Percentiles rank a stretch among this genome's conserved stretches.
Conservation (phyloP, 495 filamentous ascomycete species). For the Sordaria brevicollis region DNA sequence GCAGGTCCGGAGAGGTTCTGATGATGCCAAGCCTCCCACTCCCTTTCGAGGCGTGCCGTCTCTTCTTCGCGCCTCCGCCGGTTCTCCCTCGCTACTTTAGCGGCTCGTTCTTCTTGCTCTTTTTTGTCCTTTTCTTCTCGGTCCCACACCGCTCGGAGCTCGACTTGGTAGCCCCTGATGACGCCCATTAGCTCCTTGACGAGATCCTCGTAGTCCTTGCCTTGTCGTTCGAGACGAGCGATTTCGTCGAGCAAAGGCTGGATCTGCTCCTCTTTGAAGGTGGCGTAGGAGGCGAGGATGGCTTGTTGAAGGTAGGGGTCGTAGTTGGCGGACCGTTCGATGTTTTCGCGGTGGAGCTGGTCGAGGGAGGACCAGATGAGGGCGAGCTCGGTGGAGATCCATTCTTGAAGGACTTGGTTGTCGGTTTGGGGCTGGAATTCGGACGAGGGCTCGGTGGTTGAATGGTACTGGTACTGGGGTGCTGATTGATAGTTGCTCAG, state of each 20-base stretch:
- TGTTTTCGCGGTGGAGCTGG: neutral
- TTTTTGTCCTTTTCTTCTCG: neutral
- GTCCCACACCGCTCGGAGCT: neutral
- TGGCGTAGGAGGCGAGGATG: neutral
- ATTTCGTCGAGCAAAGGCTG: neutral
- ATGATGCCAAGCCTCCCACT: neutral
- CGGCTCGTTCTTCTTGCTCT: neutral
- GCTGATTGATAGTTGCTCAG: neutral
- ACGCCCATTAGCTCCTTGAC: neutral
- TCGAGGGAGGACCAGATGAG: neutral
- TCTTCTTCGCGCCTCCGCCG: neutral
- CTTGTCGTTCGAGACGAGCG: neutral
- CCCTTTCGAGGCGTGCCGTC: neutral
- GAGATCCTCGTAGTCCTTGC: neutral
- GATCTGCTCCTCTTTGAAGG: neutral
- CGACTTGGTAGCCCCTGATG: neutral
- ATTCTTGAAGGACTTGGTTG: neutral
- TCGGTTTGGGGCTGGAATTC: neutral
- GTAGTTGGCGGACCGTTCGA: neutral
- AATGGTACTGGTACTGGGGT: neutral
- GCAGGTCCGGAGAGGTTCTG: neutral
- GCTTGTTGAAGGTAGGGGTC: neutral
- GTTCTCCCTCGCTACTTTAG: neutral
- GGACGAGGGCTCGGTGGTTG: neutral
- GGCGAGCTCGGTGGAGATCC: neutral